Base-by-base conservation (phyloP, 2,329 filamentous ascomycete genomes). In the Clarireedia sp. region DNA sequence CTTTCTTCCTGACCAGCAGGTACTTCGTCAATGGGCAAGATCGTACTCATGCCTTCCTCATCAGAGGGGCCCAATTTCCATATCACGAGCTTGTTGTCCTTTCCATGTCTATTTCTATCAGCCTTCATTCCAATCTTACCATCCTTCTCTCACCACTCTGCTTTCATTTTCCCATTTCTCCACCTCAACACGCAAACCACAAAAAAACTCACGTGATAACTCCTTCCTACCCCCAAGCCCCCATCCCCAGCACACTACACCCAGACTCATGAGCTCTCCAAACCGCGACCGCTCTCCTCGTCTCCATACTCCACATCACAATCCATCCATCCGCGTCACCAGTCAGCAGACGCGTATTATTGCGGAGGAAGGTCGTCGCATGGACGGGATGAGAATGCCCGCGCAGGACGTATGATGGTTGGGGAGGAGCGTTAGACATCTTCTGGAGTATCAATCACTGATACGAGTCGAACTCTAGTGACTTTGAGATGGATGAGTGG, bases 291-390 rank as follows among this genome's bases (percentile, higher is more conserved):
- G 92, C 82, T 36, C 94, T 80, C 75, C 95, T 91, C 51, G 85
- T 88, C 24, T 85, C 79, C 40, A 95, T 74, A 67, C 89, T 86
- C 94, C 94, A 99, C 21, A 90, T 73, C 6, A 95, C 80, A 36
- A 96, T 77, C 78, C 87, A 96, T 57, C 94, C 94, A 43, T 96
- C 88, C 8, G 90, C 88, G 71, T 99, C 94, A 37, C 88, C 92
- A 0, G 90, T 94, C 12, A 89, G 75, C 5, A 99, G 82, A 36
- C 89, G 85, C 56, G 81, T 78, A 68, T 96, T 96, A 41, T 74
- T 70, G 52, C 81, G 78, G 62, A 89, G 76, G 67, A 97, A 92
- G 51, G 79, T 74, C 3, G 91, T 78, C 19, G 83, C 81, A 68
- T 96, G 90, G 48, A 96, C 84, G 61, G 90, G 84, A 0, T 87